Conservation (phyloP, 768 basidiomycete species). For the Collybiopsis luxurians region DNA sequence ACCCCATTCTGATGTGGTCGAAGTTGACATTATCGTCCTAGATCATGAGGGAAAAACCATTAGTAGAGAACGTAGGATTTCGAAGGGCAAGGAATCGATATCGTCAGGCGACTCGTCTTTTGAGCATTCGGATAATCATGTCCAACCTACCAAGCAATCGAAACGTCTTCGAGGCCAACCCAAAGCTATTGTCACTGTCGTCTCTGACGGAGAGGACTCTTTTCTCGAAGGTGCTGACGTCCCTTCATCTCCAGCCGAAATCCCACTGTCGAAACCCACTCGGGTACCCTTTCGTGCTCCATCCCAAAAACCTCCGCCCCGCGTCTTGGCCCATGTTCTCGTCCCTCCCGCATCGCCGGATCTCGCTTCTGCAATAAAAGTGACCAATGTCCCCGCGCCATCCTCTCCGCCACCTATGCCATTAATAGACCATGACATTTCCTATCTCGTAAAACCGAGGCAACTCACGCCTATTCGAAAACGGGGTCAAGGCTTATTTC, state of each 20-base stretch:
- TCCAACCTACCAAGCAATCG: conserved; percentile 17
- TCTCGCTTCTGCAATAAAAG: background rate
- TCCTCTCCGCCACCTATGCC: background rate
- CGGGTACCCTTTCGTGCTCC: background rate
- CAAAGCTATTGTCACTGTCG: conserved; percentile 29
- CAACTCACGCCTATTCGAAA: conserved; percentile 65
- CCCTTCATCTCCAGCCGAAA: conserved; percentile 5
- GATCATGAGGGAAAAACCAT: conserved; percentile 59
- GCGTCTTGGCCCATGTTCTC: background rate
- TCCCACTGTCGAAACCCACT: conserved; percentile 7
- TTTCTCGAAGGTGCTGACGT: conserved; percentile 19
- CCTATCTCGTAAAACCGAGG: conserved; percentile 44
- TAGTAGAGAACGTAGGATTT: conserved; percentile 59
- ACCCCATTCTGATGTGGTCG: conserved; percentile 47
- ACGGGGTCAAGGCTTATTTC: conserved; percentile 35
- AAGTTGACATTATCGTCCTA: conserved; percentile 65
- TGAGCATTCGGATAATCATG: conserved; percentile 7
- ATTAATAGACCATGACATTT: conserved; percentile 18
- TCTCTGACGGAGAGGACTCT: conserved; percentile 44
- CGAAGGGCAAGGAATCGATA: conserved; percentile 33
- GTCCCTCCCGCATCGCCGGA: conserved; percentile 2
- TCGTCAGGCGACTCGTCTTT: conserved; percentile 5
- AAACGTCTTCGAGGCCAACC: conserved; percentile 25
- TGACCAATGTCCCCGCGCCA: background rate
- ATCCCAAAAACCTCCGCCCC: background rate